Evolutionary conservation across 108 stramenopile species (phyloP), one percentile per base, ranked within the genome.

Genomic region (Cylindrotheca closterium): DNA sequence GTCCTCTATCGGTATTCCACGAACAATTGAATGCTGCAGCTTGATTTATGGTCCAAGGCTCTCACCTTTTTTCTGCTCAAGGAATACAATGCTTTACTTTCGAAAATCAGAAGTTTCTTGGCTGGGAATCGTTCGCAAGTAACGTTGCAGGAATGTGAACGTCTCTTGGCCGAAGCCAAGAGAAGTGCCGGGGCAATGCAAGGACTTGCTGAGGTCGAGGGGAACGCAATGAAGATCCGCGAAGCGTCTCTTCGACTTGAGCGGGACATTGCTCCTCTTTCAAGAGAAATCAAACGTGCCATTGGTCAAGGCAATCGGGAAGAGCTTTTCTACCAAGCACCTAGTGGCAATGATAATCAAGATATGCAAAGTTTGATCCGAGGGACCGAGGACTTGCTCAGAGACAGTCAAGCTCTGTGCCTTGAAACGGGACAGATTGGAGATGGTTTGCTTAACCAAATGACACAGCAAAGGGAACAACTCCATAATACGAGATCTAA

Each of bases 401-500:
- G 83, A 45, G 87, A 93, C 62, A 73, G 88, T 4, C 82, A 81
- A 48, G 74, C 81, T 76, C 60, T 93, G 1, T 76, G 79, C 52
- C 64, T 77, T 32, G 87, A 89, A 28, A 81, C 88, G 30, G 92
- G 89, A 63, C 78, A 84, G 46, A 78, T 88, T 70, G 88, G 92
- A 28, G 77, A 72, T 46, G 24, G 58, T 0, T 87, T 86, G 1
- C 30, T 93, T 18, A 60, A 69, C 7, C 83, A 77, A 33, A 87
- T 93, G 87, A 80, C 78, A 30, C 70, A 70, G 2, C 92, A 93
- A 53, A 69, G 92, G 25, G 92, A 93, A 55, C 92, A 93, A 67
- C 47, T 93, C 30, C 68, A 88, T 34, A 72, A 73, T 68, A 60
- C 86, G 21, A 60, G 71, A 15, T 45, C 47, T 10, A 67, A 84